These are phyloP conservation scores for Nicotiana sylvestris DNA, from an alignment of 257 asterid species.

Conservation along the genomic window DNA sequence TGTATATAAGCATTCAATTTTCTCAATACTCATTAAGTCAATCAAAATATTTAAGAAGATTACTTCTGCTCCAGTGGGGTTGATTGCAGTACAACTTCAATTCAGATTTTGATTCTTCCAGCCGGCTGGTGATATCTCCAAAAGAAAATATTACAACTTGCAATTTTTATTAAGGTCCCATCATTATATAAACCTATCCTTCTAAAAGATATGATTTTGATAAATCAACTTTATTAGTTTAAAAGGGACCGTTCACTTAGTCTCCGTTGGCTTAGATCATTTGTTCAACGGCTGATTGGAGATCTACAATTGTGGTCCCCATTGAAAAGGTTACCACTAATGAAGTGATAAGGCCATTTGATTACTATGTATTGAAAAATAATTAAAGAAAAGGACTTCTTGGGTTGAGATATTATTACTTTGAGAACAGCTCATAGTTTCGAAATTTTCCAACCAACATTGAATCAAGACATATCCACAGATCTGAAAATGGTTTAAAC, in stretches of 20 bases:
- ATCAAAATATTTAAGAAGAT: too few relatives aligned
- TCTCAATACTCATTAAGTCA: background rate
- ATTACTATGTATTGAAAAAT: background rate
- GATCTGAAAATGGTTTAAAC: background rate
- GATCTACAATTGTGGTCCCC: background rate
- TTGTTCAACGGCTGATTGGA: background rate
- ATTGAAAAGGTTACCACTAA: background rate
- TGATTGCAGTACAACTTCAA: background rate
- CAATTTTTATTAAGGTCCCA: background rate
- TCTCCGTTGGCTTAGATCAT: background rate
- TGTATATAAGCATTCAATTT: background rate
- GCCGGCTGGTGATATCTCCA: background rate
- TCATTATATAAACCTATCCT: background rate
- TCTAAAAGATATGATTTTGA: background rate
- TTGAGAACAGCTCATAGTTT: background rate
- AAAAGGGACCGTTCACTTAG: background rate
- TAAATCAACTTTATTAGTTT: background rate
- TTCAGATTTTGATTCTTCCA: background rate
- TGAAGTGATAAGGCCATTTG: background rate
- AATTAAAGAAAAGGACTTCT: background rate
- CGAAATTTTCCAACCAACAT: background rate
- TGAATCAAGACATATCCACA: background rate
- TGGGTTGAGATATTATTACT: background rate
- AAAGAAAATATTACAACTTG: background rate
- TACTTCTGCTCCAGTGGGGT: background rate